Base-by-base conservation (phyloP, 2,329 filamentous ascomycete species). In the Arthrobotrys entomopaga region DNA sequence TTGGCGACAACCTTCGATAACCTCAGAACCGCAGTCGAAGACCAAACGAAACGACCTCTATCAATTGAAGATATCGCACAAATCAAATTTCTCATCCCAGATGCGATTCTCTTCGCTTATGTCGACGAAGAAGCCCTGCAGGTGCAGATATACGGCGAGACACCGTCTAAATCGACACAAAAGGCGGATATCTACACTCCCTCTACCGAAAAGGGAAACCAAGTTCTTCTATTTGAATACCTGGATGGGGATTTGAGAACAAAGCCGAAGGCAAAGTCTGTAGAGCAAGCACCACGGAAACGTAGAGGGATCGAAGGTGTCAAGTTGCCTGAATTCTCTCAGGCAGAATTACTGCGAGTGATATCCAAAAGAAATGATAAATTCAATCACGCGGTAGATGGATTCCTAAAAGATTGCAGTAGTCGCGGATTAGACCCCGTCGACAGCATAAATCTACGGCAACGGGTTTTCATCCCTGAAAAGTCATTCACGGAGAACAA, bases 201-300 rank as follows among this genome's bases (percentile, higher is more conserved):
- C 29, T 78, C 78, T 3, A 78, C 80, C 46, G 78, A 83, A 73
- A 82, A 79, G 13, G 84, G 84, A 1, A 86, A 86, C 59, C 89
- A 96, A 78, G 90, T 97, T 15, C 82, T 99, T 22, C 87, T 94
- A 40, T 96, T 99, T 79, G 95, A 98, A 80, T 98, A 96, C 77
- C 82, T 96, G 16, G 95, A 98, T 80, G 93, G 91, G 0, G 94
- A 97, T 80, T 82, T 98, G 77, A 97, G 93, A 82, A 86, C 87
- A 63, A 91, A 90, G 80, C 92, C 90, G 0, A 91, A 69, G 34
- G n/a, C 64, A 10, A 76, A 61, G 13, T 11, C 15, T 0, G 90
- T 89, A 64, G 86, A 90, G 54, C 57, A 56, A 26, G 64, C 24
- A 13, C 59, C 43, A n/a, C 53, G 56, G 11, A 56, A 19, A 54